These are phyloP conservation scores for Coemansia sp. DNA, from an alignment of 192 early-diverging fungal species.

Conservation along the genomic window DNA sequence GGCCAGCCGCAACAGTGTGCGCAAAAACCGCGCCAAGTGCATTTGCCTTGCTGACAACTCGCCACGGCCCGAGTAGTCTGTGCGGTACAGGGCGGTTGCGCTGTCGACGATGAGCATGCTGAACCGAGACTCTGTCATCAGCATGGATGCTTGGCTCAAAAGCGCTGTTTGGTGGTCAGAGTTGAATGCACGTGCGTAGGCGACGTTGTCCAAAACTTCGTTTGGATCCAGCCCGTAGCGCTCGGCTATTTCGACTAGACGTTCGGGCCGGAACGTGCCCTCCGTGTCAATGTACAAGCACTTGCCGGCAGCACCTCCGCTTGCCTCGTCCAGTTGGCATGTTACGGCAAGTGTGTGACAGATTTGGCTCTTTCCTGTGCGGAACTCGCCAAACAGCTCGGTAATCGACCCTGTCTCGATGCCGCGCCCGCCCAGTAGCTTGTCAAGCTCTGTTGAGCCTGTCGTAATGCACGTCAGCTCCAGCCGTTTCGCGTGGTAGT, in stretches of 20 bases:
- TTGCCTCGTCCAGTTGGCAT: conserved; percentile 87
- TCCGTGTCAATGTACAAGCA: conserved; percentile 97
- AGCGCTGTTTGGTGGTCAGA: conserved; percentile 91
- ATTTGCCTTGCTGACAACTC: conserved; percentile 93
- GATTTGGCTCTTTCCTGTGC: conserved; percentile 96
- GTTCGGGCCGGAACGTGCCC: conserved; percentile 92
- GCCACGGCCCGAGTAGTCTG: conserved; percentile 95
- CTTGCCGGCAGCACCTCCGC: conserved; percentile 92
- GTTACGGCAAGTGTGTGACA: conserved; percentile 95
- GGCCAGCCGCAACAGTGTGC: conserved; percentile 79
- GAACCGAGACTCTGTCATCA: conserved; percentile 89
- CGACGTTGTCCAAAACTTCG: conserved; percentile 92
- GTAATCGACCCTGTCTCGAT: conserved; percentile 97
- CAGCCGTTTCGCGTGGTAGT: conserved; percentile 78
- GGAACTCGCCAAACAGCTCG: conserved; percentile 97
- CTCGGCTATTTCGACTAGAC: conserved; percentile 81
- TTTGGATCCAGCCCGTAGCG: conserved; percentile 78
- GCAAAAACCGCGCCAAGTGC: conserved; percentile 89
- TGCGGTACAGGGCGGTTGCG: conserved; percentile 89
- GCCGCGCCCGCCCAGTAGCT: conserved; percentile 84
- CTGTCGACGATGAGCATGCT: conserved; percentile 88
- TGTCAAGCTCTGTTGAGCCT: conserved; percentile 89
- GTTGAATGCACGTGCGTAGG: conserved; percentile 91
- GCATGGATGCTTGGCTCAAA: conserved; percentile 78
- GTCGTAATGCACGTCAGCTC: conserved; percentile 85